Evolutionary conservation across 2,329 filamentous ascomycete genomes (phyloP).

Genomic region (Cercospora sp.): DNA sequence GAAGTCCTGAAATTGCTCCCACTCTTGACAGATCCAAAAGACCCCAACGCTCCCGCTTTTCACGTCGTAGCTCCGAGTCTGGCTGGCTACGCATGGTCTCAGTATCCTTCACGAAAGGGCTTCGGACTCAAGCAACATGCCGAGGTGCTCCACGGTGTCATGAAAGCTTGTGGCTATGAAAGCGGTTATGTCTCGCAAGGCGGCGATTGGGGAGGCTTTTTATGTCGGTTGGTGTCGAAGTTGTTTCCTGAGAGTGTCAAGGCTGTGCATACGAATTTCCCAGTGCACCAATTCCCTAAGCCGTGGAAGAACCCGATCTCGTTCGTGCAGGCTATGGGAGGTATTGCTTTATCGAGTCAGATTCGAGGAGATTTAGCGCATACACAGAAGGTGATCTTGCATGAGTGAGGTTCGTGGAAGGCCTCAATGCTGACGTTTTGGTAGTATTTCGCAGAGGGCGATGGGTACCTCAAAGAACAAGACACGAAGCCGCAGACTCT

Average conservation of each 20-base stretch:
- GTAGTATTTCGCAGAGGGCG: constrained; percentile 10
- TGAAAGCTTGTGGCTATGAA: constrained; percentile 66
- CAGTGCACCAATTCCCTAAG: constrained; percentile 8
- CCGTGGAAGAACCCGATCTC: constrained; percentile 12
- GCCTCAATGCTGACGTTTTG: background rate
- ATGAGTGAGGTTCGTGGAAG: background rate
- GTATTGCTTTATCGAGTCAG: background rate
- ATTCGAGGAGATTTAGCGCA: constrained; percentile 1
- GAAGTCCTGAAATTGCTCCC: constrained; percentile 64
- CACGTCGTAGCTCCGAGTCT: constrained; percentile 51
- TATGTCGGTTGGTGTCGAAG: constrained; percentile 61
- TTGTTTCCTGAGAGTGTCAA: constrained; percentile 56
- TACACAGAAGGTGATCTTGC: constrained; percentile 7
- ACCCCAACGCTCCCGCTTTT: constrained; percentile 39
- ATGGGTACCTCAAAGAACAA: constrained; percentile 18
- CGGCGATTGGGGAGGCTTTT: constrained; percentile 68
- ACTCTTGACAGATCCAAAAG: constrained; percentile 42
- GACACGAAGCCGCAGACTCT: constrained; percentile 17
- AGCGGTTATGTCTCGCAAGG: constrained; percentile 58
- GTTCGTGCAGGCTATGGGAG: constrained; percentile 4
- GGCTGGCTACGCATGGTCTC: constrained; percentile 50
- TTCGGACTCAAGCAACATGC: constrained; percentile 25
- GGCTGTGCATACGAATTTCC: constrained; percentile 63
- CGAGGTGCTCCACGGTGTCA: constrained; percentile 59
- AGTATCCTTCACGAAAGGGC: constrained; percentile 31